phyloP scores from a whole-genome alignment of 257 asterid genomes.

The Solanum tarapatanum region DNA sequence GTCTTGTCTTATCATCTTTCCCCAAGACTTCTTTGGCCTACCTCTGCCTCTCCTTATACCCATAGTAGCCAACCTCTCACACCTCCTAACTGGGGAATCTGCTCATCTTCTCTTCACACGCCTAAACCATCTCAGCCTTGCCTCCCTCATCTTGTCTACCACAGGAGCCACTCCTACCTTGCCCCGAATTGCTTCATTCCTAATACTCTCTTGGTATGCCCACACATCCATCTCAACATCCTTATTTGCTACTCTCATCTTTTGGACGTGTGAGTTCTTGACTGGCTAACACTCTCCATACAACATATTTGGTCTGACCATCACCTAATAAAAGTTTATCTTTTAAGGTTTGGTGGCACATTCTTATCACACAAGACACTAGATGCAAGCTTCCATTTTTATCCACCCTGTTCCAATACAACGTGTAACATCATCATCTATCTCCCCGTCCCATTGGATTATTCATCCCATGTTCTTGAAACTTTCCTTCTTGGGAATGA shows the following conservation, averaged over 20 bases:
- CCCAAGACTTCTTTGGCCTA: not conserved
- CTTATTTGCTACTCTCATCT: not conserved
- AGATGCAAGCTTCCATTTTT: not conserved
- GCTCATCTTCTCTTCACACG: not conserved
- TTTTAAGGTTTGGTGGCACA: not conserved
- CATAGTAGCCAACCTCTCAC: not conserved
- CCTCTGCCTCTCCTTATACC: not conserved
- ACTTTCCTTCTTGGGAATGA: not conserved
- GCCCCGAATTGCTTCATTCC: not conserved
- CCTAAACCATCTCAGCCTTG: not conserved
- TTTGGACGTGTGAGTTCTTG: not conserved
- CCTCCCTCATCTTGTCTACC: not conserved
- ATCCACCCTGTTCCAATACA: not conserved
- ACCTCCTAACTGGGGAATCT: not conserved
- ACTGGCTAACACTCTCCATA: not conserved
- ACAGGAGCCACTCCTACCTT: not conserved
- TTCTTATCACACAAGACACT: not conserved
- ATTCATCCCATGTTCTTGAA: not conserved
- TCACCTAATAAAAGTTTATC: not conserved
- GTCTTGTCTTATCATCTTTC: not conserved
- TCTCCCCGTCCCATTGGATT: not conserved
- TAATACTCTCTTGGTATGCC: not conserved
- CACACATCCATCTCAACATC: not conserved
- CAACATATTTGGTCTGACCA: not conserved
- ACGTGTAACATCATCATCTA: not conserved